phyloP scores from a whole-genome alignment of 192 early-diverging fungal genomes.

The Coemansia sp. region DNA sequence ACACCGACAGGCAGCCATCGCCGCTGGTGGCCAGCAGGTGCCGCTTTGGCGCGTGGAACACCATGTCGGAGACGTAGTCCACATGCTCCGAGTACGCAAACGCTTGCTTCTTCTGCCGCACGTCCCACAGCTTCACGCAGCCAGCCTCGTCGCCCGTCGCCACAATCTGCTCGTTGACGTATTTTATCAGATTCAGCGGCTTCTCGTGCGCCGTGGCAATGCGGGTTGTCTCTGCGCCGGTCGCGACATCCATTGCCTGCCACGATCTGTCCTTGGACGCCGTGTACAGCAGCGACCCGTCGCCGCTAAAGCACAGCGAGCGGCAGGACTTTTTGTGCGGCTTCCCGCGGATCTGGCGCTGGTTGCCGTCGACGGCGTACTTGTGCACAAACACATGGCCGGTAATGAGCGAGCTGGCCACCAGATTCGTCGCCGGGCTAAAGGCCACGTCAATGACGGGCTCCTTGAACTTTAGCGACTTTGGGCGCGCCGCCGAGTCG shows the following conservation, averaged over 20 bases:
- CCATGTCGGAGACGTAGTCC: conserved; percentile 92
- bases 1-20: conserved; percentile 88
- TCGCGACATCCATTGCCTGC: conserved; percentile 72
- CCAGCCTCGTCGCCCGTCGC: conserved; percentile 95
- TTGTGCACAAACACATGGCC: conserved; percentile 50
- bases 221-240: conserved; percentile 67
- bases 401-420: conserved; percentile 52
- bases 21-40: conserved; percentile 82
- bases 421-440: conserved; percentile 32
- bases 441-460: conserved; percentile 51
- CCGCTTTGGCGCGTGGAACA: conserved; percentile 65
- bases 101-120: conserved; percentile 69
- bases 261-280: conserved; percentile 87
- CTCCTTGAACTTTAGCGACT: conserved; percentile 53
- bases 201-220: conserved; percentile 78
- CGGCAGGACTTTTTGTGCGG: conserved; percentile 85
- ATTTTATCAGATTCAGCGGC: conserved; percentile 74
- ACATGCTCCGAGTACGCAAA: conserved; percentile 82
- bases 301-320: conserved; percentile 74
- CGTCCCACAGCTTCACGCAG: conserved; percentile 88
- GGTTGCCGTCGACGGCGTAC: conserved; percentile 42
- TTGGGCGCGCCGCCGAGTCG: conserved; percentile 43
- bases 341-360: conserved; percentile 31
- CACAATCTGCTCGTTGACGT: conserved; percentile 72
- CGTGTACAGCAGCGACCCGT: conserved; percentile 66